These are phyloP conservation scores for Eucalyptus cloeziana DNA, from an alignment of 345 rosid genomes.

Conservation along the genomic window DNA sequence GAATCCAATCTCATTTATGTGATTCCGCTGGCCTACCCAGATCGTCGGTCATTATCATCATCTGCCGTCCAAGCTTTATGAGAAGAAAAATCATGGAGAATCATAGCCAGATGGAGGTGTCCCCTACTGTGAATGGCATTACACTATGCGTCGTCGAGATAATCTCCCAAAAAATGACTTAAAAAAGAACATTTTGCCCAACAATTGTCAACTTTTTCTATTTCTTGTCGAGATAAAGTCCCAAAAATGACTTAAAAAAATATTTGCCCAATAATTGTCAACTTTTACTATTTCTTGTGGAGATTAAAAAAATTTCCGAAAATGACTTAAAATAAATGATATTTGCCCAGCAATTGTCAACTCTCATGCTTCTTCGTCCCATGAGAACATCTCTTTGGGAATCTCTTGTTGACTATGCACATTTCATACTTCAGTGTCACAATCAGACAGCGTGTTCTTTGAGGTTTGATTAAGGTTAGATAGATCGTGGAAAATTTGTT, in stretches of 20 bases:
- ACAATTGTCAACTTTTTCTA: background rate
- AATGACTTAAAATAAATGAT: background rate
- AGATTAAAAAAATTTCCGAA: background rate
- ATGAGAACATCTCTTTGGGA: background rate
- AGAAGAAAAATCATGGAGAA: background rate
- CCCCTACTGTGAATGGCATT: background rate
- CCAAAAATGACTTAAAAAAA: background rate
- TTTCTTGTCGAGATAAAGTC: background rate
- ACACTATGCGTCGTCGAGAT: background rate
- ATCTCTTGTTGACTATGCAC: background rate
- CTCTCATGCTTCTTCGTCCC: background rate
- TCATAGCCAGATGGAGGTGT: background rate
- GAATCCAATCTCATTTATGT: background rate
- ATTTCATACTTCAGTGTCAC: background rate
- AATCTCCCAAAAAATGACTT: background rate
- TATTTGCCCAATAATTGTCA: background rate
- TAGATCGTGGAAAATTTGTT: background rate
- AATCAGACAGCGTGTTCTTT: background rate
- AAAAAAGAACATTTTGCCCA: background rate
- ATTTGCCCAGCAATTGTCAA: background rate
- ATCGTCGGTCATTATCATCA: background rate
- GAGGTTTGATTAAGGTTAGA: background rate
- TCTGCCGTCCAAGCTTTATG: background rate
- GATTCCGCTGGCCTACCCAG: background rate
- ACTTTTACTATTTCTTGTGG: background rate